These are phyloP conservation scores for Trichoderma harzianum DNA, from an alignment of 2,329 filamentous ascomycete genomes.

Conservation along the genomic window DNA sequence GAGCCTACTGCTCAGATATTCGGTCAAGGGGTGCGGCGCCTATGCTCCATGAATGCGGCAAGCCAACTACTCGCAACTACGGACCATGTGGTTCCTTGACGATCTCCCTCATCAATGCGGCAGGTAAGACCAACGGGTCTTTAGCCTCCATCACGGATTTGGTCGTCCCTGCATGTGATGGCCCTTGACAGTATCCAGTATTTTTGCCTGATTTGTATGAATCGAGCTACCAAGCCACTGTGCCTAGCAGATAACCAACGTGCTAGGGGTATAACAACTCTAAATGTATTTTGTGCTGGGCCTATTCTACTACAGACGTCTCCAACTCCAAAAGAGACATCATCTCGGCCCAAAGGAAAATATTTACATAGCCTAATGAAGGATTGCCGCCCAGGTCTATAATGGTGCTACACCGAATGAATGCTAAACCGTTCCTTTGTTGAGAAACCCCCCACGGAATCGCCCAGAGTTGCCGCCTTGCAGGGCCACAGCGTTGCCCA, in stretches of 20 bases:
- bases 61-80: neutral
- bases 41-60: neutral
- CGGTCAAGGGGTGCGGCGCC: neutral
- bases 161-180: neutral
- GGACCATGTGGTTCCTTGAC: neutral
- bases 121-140: neutral
- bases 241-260: neutral
- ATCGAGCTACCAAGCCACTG: neutral
- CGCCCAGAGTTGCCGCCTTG: neutral
- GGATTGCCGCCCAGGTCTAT: neutral
- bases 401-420: neutral
- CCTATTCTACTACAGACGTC: neutral
- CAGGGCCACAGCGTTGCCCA: neutral
- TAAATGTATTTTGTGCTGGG: neutral
- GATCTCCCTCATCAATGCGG: neutral
- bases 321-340: neutral
- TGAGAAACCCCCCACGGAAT: neutral
- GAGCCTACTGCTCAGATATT: neutral
- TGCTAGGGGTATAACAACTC: neutral
- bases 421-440: neutral
- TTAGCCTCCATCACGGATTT: neutral
- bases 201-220: neutral
- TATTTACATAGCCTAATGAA: conserved; percentile 9
- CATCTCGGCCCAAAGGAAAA: neutral
- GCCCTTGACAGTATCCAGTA: neutral